Percentiles rank a stretch among this genome's conserved stretches.
Conservation (phyloP, 768 basidiomycete genomes). For the Lactarius akahatsu region DNA sequence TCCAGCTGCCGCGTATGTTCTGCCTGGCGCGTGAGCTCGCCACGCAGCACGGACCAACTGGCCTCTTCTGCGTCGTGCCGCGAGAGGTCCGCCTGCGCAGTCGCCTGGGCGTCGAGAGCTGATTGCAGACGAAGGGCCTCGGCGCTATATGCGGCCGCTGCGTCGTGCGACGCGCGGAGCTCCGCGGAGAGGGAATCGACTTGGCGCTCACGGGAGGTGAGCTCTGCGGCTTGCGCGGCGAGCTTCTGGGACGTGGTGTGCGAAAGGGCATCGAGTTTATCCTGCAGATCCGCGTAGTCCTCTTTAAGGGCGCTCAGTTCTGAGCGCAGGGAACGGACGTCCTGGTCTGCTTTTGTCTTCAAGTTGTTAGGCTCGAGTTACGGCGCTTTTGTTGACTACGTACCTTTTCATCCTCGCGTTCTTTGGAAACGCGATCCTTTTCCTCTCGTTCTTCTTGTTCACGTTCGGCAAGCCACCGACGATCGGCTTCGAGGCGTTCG, state of each 20-base stretch:
- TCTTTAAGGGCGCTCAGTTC: constrained; percentile 52
- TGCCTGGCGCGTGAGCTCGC: constrained; percentile 67
- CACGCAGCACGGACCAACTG: constrained; percentile 61
- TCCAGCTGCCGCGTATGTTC: constrained; percentile 61
- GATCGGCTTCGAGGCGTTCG: constrained; percentile 67
- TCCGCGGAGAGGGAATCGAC: constrained; percentile 49
- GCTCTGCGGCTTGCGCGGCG: constrained; percentile 51
- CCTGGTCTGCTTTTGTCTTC: constrained; percentile 51
- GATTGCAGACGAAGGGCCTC: constrained; percentile 47
- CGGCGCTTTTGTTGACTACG: constrained; percentile 20
- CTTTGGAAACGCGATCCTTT: constrained; percentile 55
- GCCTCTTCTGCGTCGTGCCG: constrained; percentile 46
- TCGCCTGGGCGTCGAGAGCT: constrained; percentile 47
- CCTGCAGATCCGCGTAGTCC: constrained; percentile 60
- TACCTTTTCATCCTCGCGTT: constrained; percentile 61
- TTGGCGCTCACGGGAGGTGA: constrained; percentile 49
- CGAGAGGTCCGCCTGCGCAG: constrained; percentile 36
- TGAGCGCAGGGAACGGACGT: constrained; percentile 53
- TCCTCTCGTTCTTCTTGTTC: constrained; percentile 69
- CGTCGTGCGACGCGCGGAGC: constrained; percentile 41
- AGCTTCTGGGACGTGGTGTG: constrained; percentile 51
- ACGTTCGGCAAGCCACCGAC: constrained; percentile 64
- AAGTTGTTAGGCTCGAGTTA: not conserved
- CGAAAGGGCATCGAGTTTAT: constrained; percentile 49
- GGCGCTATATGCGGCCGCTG: constrained; percentile 44